Percentiles rank a stretch among this genome's conserved stretches.
These are phyloP conservation scores for Cladosporium colombiae DNA, from an alignment of 2,329 filamentous ascomycete species.

Conservation along the genomic window DNA sequence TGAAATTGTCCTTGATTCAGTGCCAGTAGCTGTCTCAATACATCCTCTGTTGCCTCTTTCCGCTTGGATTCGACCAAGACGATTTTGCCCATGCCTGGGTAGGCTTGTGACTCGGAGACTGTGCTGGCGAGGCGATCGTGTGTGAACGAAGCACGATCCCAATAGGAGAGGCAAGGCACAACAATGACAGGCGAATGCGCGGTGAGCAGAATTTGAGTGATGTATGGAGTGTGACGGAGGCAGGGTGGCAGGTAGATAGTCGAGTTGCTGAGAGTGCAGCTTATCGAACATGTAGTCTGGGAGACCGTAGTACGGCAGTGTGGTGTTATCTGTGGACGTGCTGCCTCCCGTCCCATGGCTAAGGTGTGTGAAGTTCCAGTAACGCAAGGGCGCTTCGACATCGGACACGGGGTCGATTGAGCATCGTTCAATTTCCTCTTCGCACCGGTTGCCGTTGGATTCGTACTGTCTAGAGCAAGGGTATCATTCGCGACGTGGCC, in stretches of 20 bases:
- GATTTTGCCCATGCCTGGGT: constrained; percentile 34
- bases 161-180: constrained; percentile 27
- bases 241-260: constrained; percentile 34
- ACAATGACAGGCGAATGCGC: constrained; percentile 24
- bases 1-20: constrained; percentile 28
- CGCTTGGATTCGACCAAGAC: constrained; percentile 36
- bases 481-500: background rate
- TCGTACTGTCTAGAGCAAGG: background rate
- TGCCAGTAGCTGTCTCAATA: constrained; percentile 25
- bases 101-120: constrained; percentile 37
- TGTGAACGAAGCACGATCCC: constrained; percentile 35
- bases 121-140: constrained; percentile 25
- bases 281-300: background rate
- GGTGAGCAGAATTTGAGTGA: constrained; percentile 32
- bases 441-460: background rate
- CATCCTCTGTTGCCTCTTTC: constrained; percentile 17
- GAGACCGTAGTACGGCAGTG: background rate
- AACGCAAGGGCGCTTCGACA: background rate
- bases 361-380: background rate
- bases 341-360: background rate
- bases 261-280: constrained; percentile 1
- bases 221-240: constrained; percentile 33
- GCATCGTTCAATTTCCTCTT: background rate
- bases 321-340: background rate
- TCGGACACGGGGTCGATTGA: background rate